Percentiles rank a stretch among this genome's conserved stretches.
Conservation (phyloP, 2,329 filamentous ascomycete species). For the Samsoniella hepiali region DNA sequence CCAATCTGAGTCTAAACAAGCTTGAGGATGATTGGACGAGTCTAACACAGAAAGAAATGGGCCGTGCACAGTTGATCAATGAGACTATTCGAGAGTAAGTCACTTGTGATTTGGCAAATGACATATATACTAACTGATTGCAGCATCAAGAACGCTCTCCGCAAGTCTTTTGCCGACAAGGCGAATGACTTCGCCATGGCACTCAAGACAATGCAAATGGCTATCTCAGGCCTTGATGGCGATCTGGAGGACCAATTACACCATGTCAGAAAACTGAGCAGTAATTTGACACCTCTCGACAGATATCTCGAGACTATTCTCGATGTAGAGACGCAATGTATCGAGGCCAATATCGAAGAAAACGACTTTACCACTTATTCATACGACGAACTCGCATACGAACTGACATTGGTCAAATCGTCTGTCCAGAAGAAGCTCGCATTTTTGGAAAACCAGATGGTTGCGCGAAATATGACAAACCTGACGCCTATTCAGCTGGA, state of each 20-base stretch:
- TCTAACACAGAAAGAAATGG: constrained; percentile 80
- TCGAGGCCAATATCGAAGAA: constrained; percentile 96
- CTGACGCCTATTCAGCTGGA: constrained; percentile 96
- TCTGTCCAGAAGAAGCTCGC: constrained; percentile 94
- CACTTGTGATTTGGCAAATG: background rate
- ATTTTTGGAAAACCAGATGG: constrained; percentile 97
- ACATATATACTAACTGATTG: background rate
- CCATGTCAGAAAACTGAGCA: constrained; percentile 80
- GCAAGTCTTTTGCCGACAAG: constrained; percentile 92
- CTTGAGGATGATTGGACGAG: constrained; percentile 79
- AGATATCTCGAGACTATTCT: constrained; percentile 86
- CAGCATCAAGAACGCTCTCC: constrained; percentile 90
- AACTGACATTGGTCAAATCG: constrained; percentile 84
- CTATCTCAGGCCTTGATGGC: constrained; percentile 94
- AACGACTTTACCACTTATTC: constrained; percentile 99
- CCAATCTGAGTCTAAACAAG: constrained; percentile 75
- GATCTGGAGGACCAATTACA: constrained; percentile 92
- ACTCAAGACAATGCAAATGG: constrained; percentile 88
- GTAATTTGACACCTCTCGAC: constrained; percentile 85
- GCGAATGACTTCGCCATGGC: constrained; percentile 97
- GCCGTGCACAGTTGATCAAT: constrained; percentile 89
- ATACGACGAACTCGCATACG: constrained; percentile 92
- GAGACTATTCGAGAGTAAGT: constrained; percentile 91
- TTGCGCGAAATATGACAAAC: constrained; percentile 97
- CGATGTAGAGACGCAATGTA: constrained; percentile 80